These are phyloP conservation scores for Annulohypoxylon moriforme DNA, from an alignment of 495 filamentous ascomycete genomes.

Conservation along the genomic window DNA sequence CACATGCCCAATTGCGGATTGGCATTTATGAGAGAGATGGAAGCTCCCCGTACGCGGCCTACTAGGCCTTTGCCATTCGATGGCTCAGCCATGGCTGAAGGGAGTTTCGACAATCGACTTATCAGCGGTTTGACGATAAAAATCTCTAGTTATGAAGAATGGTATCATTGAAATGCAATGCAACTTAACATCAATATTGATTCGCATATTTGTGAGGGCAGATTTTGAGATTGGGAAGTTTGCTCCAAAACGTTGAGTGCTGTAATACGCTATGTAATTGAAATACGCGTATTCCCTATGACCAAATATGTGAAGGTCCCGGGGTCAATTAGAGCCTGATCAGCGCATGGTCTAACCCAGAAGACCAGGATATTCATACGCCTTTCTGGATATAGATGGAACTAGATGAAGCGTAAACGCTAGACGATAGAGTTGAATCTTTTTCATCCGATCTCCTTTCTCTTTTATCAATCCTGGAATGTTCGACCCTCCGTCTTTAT, in stretches of 20 bases:
- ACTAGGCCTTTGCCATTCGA: slow-evolving; percentile 15
- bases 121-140: neutral
- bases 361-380: neutral
- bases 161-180: neutral
- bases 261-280: too few species aligned
- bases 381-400: neutral
- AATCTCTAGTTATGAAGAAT: neutral
- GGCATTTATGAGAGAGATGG: slow-evolving; percentile 46
- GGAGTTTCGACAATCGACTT: neutral
- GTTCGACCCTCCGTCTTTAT: neutral
- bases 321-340: neutral
- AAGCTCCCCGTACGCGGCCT: slow-evolving; percentile 44
- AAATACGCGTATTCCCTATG: neutral
- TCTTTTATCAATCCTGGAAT: neutral
- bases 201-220: neutral
- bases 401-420: neutral
- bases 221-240: neutral
- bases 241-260: neutral
- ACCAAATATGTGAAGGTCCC: neutral
- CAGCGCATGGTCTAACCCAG: slow-evolving; percentile 1
- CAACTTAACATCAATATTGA: neutral
- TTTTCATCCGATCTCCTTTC: neutral
- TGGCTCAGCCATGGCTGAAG: slow-evolving; percentile 17
- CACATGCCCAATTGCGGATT: slow-evolving; percentile 52
- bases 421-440: neutral